phyloP scores from a whole-genome alignment of 768 basidiomycete genomes.

The Mycena alexandri region DNA sequence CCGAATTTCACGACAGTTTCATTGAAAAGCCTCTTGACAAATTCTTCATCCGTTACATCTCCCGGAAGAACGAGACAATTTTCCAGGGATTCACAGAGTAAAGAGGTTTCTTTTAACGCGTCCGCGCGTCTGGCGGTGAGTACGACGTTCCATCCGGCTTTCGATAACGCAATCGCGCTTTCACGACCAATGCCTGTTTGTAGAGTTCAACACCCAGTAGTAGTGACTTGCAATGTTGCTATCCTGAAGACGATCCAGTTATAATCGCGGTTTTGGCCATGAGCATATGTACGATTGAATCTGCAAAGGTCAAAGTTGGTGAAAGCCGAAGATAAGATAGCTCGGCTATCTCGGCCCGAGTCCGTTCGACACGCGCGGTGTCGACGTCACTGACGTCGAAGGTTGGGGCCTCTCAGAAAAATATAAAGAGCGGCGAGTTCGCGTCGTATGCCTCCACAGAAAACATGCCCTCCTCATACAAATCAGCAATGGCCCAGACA shows the following conservation, averaged over 20 bases:
- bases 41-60: constrained; percentile 73
- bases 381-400: too few species aligned
- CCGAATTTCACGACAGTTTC: constrained; percentile 69
- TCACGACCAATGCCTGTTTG: constrained; percentile 70
- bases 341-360: too few species aligned
- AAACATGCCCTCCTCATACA: constrained; percentile 23
- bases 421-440: too few species aligned
- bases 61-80: constrained; percentile 64
- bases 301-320: too few species aligned
- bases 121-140: constrained; percentile 72
- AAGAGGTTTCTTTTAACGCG: constrained; percentile 69
- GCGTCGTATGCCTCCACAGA: not conserved
- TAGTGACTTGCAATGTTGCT: constrained; percentile 37
- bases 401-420: too few species aligned
- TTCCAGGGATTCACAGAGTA: constrained; percentile 53
- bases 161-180: constrained; percentile 76
- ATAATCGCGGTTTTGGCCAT: constrained; percentile 49
- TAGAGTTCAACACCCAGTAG: not conserved
- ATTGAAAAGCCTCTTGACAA: constrained; percentile 72
- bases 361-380: too few species aligned
- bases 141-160: constrained; percentile 76
- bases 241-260: constrained; percentile 70
- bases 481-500: constrained; percentile 27
- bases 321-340: too few species aligned
- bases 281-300: too few species aligned